Percentiles rank a stretch among this genome's conserved stretches.
Conservation (phyloP, 1,139 yeast species). For the Entelexis sorbosivorans region DNA sequence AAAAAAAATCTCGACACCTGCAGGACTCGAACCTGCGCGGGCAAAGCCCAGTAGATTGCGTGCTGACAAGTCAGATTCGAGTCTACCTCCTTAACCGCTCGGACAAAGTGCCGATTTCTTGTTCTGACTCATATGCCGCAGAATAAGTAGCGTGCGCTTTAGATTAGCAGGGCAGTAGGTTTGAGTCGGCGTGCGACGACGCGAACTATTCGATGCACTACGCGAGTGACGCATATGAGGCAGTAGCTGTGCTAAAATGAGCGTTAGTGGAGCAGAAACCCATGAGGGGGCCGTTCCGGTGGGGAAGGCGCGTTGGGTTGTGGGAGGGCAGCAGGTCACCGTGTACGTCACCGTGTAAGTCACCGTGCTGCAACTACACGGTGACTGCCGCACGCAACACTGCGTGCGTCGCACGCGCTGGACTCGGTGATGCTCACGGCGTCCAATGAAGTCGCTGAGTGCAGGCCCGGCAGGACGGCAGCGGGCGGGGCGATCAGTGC, state of each 20-base stretch:
- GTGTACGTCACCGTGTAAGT: background rate
- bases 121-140: background rate
- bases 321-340: background rate
- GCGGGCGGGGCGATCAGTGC: too few species aligned
- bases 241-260: too few species aligned
- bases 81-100: slow-evolving; percentile 24
- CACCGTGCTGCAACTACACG: background rate
- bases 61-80: slow-evolving; percentile 17
- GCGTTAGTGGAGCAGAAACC: too few species aligned
- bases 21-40: slow-evolving; percentile 92
- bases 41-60: slow-evolving; percentile 49
- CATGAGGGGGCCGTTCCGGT: background rate
- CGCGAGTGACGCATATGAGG: too few species aligned
- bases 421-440: too few species aligned
- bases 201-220: too few species aligned
- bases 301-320: background rate
- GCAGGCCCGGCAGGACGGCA: too few species aligned
- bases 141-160: background rate
- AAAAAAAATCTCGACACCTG: slow-evolving; percentile 51
- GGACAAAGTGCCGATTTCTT: slow-evolving; percentile 22
- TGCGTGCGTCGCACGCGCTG: too few species aligned
- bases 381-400: background rate
- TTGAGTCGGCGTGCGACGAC: too few species aligned
- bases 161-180: too few species aligned
- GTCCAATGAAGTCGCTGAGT: too few species aligned